Evolutionary conservation across 768 basidiomycete genomes (phyloP), one percentile per base, ranked within the genome.

Genomic region (Strobilomyces echinocephalus): DNA sequence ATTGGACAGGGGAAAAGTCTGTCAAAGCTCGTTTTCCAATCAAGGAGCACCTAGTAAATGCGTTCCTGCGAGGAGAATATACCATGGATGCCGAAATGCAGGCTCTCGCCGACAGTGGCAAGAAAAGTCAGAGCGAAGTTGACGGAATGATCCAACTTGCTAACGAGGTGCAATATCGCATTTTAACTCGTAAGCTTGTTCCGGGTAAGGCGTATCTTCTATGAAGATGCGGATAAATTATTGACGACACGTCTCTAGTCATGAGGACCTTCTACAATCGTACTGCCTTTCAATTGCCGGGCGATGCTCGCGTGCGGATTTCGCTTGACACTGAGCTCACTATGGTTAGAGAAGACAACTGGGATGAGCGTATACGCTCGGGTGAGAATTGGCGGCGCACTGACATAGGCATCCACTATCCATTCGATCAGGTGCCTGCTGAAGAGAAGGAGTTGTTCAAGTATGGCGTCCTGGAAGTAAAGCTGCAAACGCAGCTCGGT

Each of bases 1-100:
- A 99, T 65, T 99, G 97, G 97, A 98, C 95, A 1, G 97, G 97
- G 33, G 95, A 99, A 71, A 97, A 97, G 71, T 94, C 91, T 10
- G 95, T 98, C 66, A 99, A 97, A 72, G 90, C 94, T 14, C 88
- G 95, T 11, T 97, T 98, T 74, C 84, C 91, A 3, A 85, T 99
- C 69, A 94, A 95, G 67, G 95, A 97, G 67, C 84, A 92, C 56
- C 82, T 89, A 43, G 86, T 98, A 60, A 95, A 97, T 65, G 85
- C 88, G 15, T 99, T 93, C 76, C 72, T 97, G 38, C 76, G 79
- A 20, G 97, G 97, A 16, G 86, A 91, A 65, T 88, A 97, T 71
- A 95, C 84, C 28, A 88, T 97, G 79, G 95, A 97, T 64, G 88
- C 77, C 38, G 94, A 97, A 61, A 91, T 98, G 72, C 88, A 94